Conservation (phyloP, 352 stramenopile species). For the Bremia lactucae region DNA sequence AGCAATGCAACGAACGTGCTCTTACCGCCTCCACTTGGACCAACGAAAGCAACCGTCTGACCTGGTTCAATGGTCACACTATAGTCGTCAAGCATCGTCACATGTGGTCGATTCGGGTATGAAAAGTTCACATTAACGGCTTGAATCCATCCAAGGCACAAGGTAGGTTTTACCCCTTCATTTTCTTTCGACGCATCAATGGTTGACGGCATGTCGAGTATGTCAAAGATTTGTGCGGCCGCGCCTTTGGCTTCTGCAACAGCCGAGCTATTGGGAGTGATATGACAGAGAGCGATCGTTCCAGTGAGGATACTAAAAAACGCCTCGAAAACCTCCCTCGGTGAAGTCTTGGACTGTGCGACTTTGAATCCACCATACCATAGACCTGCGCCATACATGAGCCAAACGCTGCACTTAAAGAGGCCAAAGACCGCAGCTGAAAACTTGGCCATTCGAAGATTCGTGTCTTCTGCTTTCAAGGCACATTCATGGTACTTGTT, state of each 20-base stretch:
- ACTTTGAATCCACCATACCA: slow-evolving; percentile 2
- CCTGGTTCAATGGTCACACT: not conserved
- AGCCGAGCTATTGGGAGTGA: not conserved
- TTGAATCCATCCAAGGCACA: not conserved
- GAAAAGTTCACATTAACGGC: not conserved
- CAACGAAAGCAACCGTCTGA: not conserved
- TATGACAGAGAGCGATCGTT: not conserved
- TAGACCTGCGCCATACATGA: not conserved
- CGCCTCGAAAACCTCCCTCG: not conserved
- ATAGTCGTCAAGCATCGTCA: not conserved
- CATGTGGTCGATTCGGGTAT: not conserved
- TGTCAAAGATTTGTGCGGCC: not conserved
- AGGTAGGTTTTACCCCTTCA: not conserved
- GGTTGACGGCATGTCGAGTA: not conserved
- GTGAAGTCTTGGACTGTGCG: not conserved
- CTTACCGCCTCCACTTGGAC: not conserved
- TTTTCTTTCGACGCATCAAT: not conserved
- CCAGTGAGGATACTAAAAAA: not conserved
- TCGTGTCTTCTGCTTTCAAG: not conserved
- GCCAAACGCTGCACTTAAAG: not conserved
- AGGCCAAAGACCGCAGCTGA: not conserved
- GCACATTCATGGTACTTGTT: slow-evolving; percentile 1
- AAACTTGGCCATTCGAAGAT: not conserved
- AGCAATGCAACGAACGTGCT: not conserved
- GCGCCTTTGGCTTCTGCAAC: slow-evolving; percentile 1